phyloP scores from a whole-genome alignment of 495 filamentous ascomycete species.

The Daldinia vernicosa region DNA sequence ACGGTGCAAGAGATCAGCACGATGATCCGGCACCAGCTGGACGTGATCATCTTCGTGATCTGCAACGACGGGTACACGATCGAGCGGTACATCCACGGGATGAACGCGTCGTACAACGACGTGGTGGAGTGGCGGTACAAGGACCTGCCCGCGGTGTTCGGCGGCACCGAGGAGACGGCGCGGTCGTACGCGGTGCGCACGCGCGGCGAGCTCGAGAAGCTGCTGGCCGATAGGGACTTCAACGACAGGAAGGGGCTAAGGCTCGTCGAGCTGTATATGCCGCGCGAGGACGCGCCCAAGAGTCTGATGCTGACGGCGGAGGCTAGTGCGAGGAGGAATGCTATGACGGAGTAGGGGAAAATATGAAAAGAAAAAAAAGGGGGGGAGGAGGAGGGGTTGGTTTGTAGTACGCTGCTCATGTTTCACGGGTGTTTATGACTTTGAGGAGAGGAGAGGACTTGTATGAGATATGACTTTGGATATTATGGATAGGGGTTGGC shows the following conservation, averaged over 20 bases:
- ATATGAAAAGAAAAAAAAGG: background rate
- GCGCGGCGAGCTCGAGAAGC: conserved; percentile 69
- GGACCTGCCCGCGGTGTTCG: conserved; percentile 73
- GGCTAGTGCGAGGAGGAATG: conserved; percentile 68
- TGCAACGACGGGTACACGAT: conserved; percentile 82
- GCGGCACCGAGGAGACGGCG: conserved; percentile 63
- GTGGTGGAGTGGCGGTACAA: conserved; percentile 77
- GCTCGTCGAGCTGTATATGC: conserved; percentile 90
- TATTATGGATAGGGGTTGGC: background rate
- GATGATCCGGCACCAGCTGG: conserved; percentile 79
- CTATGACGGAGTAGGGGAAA: conserved; percentile 43
- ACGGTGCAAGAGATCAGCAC: conserved; percentile 88
- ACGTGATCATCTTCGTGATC: conserved; percentile 83
- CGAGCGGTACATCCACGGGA: conserved; percentile 78
- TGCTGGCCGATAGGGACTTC: conserved; percentile 76
- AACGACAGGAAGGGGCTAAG: conserved; percentile 58
- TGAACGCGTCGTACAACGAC: conserved; percentile 83
- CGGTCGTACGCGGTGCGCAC: conserved; percentile 76
- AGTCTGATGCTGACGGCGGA: conserved; percentile 76
- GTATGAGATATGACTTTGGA: conserved; percentile 15
- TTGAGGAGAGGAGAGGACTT: background rate
- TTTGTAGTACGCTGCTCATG: background rate
- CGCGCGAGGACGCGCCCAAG: conserved; percentile 78
- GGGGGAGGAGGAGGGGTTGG: background rate
- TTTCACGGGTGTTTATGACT: background rate